Evolutionary conservation across 179 eudicot genomes (phyloP).

Genomic region (Vitellaria paradoxa): DNA sequence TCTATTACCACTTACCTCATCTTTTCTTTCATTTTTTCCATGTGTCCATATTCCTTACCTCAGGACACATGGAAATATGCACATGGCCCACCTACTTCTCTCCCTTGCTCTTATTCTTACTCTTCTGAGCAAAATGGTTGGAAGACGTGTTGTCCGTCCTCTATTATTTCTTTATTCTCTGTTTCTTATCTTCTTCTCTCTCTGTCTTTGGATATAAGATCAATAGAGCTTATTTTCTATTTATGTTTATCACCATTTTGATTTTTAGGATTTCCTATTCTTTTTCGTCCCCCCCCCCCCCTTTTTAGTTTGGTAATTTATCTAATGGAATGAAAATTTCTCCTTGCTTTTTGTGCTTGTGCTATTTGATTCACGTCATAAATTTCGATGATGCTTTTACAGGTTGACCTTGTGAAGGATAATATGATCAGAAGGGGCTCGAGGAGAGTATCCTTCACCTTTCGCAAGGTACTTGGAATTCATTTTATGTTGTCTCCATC

Average conservation of each 20-base stretch:
- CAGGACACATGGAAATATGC: too few relatives aligned
- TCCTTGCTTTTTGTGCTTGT: neutral
- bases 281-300: neutral
- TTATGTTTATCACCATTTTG: neutral
- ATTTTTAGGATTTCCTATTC: neutral
- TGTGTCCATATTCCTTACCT: too few relatives aligned
- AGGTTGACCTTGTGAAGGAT: conserved; percentile 82
- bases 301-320: neutral
- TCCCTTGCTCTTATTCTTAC: too few relatives aligned
- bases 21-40: neutral
- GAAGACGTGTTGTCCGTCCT: too few relatives aligned
- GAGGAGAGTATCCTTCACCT: conserved; percentile 89
- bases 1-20: neutral
- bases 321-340: neutral
- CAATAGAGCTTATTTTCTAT: neutral
- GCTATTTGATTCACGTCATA: neutral
- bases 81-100: too few relatives aligned
- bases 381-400: conserved; percentile 18
- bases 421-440: conserved; percentile 54
- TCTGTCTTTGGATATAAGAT: neutral
- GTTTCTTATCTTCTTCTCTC: neutral
- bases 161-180: too few relatives aligned
- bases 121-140: too few relatives aligned
- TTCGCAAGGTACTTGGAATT: conserved; percentile 65
- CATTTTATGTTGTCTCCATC: neutral